Evolutionary conservation across 1,139 yeast species (phyloP).

Genomic region (Kodamaea derodonti): DNA sequence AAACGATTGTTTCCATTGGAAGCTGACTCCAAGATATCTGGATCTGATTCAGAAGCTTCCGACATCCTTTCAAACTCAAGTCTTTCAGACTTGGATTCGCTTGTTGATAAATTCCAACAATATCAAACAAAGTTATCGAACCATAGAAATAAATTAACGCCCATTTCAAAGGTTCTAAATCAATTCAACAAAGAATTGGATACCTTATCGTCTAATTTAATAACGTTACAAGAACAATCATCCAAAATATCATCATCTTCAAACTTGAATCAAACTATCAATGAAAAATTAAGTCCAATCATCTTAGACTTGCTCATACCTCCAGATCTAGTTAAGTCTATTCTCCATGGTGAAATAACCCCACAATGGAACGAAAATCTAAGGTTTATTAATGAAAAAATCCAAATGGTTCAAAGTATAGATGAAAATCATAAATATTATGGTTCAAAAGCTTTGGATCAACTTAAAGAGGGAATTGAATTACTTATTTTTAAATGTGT

Average conservation of each 20-base stretch:
- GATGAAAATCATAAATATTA: constrained; percentile 19
- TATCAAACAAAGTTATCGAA: constrained; percentile 34
- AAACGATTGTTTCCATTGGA: constrained; percentile 5
- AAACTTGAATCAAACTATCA: constrained; percentile 50
- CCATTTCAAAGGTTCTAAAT: constrained; percentile 38
- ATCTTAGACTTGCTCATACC: constrained; percentile 73
- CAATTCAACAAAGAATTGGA: constrained; percentile 57
- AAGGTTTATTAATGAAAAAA: constrained; percentile 53
- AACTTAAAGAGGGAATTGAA: constrained; percentile 36
- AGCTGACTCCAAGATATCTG: constrained; percentile 1
- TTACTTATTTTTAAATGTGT: constrained; percentile 50
- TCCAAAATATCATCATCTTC: constrained; percentile 33
- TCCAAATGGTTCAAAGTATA: constrained; percentile 38
- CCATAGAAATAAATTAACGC: constrained; percentile 34
- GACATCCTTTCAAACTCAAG: background rate
- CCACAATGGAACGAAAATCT: constrained; percentile 58
- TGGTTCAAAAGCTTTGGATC: constrained; percentile 32
- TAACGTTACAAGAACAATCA: constrained; percentile 53
- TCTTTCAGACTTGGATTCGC: constrained; percentile 3
- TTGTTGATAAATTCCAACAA: constrained; percentile 25
- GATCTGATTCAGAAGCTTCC: background rate
- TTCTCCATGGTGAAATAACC: constrained; percentile 46
- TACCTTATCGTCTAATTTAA: constrained; percentile 57
- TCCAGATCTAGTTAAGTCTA: constrained; percentile 55
- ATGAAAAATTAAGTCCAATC: constrained; percentile 62